phyloP scores from a whole-genome alignment of 2,329 filamentous ascomycete species.

The Rhynchosporium graminicola region DNA sequence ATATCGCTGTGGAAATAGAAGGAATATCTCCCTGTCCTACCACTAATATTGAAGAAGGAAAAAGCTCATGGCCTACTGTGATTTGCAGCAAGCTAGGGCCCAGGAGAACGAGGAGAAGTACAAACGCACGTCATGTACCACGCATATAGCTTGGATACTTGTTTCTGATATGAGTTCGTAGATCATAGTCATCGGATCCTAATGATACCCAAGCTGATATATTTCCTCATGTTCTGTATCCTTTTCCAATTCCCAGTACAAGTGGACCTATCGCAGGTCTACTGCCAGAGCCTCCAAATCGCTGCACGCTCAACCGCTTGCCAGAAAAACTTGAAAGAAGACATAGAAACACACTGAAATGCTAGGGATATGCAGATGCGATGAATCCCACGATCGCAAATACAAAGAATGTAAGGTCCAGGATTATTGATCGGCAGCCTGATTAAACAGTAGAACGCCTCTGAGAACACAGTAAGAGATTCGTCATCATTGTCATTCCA shows the following conservation, averaged over 20 bases:
- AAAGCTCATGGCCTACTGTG: too few relatives aligned
- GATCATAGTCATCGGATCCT: too few relatives aligned
- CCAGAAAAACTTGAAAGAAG: background rate
- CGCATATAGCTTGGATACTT: too few relatives aligned
- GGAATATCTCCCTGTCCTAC: too few relatives aligned
- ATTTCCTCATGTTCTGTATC: background rate
- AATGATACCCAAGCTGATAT: background rate
- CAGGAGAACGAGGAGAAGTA: too few relatives aligned
- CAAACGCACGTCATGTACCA: too few relatives aligned
- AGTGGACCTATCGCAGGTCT: background rate
- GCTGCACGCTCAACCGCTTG: slow-evolving; percentile 12
- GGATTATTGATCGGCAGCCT: background rate
- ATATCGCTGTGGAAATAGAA: too few relatives aligned
- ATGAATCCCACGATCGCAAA: background rate
- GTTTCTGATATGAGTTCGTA: too few relatives aligned
- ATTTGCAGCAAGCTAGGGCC: too few relatives aligned
- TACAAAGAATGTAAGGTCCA: background rate
- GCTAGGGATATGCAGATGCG: background rate
- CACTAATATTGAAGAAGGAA: too few relatives aligned
- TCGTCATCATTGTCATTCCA: slow-evolving; percentile 6
- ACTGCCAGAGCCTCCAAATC: background rate
- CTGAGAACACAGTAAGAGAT: slow-evolving; percentile 15
- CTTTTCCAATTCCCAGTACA: too few relatives aligned
- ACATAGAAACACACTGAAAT: background rate
- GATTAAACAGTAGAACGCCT: background rate